A percentile compares a stretch with the other conserved stretches of the same genome.
These are phyloP conservation scores for Cladosporium colombiae DNA, from an alignment of 2,329 filamentous ascomycete species.

Conservation along the genomic window DNA sequence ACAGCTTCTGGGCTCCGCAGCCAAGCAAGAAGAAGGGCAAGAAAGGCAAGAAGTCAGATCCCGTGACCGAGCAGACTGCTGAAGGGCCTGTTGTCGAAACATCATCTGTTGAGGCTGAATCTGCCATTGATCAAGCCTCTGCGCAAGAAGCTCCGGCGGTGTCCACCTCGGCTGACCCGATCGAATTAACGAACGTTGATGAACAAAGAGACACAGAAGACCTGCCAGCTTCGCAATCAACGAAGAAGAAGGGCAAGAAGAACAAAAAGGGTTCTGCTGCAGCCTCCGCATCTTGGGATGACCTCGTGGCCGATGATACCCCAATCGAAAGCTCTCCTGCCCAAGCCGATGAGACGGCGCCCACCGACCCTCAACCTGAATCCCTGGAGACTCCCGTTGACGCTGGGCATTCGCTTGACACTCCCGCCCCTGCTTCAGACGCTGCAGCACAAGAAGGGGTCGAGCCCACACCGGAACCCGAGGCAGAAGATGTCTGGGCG, in stretches of 20 bases:
- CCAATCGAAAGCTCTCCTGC: not conserved
- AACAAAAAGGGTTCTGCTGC: not conserved
- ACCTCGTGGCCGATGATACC: constrained; percentile 1
- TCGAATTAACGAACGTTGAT: not conserved
- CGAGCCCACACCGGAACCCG: constrained; percentile 16
- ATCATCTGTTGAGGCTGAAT: not conserved
- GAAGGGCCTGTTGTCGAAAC: not conserved
- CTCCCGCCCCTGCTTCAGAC: not conserved
- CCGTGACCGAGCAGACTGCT: not conserved
- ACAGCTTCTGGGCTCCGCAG: constrained; percentile 20
- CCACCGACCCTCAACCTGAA: not conserved
- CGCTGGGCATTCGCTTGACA: not conserved
- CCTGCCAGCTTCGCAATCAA: not conserved
- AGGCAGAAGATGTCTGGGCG: constrained; percentile 24
- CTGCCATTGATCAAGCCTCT: not conserved
- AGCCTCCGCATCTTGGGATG: not conserved
- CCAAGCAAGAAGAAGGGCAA: constrained; percentile 34
- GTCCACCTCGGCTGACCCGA: not conserved
- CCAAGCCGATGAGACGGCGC: not conserved
- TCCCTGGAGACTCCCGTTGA: not conserved
- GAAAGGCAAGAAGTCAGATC: constrained; percentile 30
- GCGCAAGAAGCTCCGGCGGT: not conserved
- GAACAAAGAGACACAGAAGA: not conserved
- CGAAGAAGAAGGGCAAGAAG: constrained; percentile 8
- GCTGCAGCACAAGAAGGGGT: not conserved